A percentile compares a stretch with the other conserved stretches of the same genome.
Conservation (phyloP, 1,284 basidiomycete species). For the Mycena sp. region DNA sequence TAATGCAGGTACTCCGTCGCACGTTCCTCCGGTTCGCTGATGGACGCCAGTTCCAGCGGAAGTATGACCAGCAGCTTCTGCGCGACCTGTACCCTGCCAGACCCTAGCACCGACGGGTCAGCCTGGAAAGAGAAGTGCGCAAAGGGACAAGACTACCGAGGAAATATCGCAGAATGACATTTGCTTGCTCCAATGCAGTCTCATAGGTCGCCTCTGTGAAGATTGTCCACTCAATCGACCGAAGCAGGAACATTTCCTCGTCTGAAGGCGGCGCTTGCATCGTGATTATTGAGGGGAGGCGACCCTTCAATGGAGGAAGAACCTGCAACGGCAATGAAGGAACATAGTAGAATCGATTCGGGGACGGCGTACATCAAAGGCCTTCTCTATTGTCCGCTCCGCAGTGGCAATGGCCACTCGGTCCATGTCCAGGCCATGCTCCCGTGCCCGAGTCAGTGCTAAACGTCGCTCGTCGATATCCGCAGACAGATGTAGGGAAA, state of each 20-base stretch:
- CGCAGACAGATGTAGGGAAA: constrained; percentile 79
- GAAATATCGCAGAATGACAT: constrained; percentile 88
- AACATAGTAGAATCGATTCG: constrained; percentile 10
- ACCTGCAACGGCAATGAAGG: constrained; percentile 46
- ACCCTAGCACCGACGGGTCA: constrained; percentile 53
- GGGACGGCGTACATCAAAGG: constrained; percentile 66
- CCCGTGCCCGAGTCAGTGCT: constrained; percentile 81
- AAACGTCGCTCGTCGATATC: constrained; percentile 75
- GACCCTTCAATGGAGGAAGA: constrained; percentile 62
- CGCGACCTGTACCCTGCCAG: constrained; percentile 79
- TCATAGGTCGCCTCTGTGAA: constrained; percentile 78
- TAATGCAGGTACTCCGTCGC: constrained; percentile 80
- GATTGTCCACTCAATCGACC: constrained; percentile 95
- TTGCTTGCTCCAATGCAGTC: constrained; percentile 86
- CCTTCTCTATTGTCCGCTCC: constrained; percentile 78
- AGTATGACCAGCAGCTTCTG: constrained; percentile 71
- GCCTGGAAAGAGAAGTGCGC: background rate
- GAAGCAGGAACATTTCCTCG: constrained; percentile 76
- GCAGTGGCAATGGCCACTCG: constrained; percentile 87
- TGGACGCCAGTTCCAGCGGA: constrained; percentile 68
- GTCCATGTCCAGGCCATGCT: constrained; percentile 86
- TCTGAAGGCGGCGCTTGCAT: constrained; percentile 61
- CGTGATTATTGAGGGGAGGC: constrained; percentile 68
- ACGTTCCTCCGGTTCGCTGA: constrained; percentile 68
- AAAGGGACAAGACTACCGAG: constrained; percentile 63